phyloP scores from a whole-genome alignment of 2,329 filamentous ascomycete species.

The Xylariaceae sp. region DNA sequence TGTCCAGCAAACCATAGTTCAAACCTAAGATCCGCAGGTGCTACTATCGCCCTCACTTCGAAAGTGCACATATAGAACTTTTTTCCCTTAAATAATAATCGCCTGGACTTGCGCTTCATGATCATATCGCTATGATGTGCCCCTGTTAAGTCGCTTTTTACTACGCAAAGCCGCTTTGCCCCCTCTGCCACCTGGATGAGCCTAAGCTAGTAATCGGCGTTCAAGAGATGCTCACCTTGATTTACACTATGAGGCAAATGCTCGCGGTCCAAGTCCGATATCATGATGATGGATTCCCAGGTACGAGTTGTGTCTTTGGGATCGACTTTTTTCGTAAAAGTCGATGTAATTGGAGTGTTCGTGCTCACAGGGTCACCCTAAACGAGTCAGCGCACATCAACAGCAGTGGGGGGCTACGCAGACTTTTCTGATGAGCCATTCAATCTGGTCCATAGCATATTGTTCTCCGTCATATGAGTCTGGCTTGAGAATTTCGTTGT shows the following conservation, averaged over 20 bases:
- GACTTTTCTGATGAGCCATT: conserved; percentile 47
- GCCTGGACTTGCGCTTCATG: conserved; percentile 40
- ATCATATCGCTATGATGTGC: conserved; percentile 44
- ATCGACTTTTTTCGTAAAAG: conserved; percentile 41
- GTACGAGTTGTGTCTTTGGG: conserved; percentile 37
- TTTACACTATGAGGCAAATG: conserved; percentile 43
- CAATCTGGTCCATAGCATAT: conserved; percentile 46
- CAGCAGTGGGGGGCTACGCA: not conserved
- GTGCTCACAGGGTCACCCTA: conserved; percentile 46
- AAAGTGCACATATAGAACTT: conserved; percentile 46
- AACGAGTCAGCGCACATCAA: not conserved
- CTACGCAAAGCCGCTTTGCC: conserved; percentile 42
- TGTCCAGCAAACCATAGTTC: conserved; percentile 47
- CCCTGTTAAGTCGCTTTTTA: conserved; percentile 45
- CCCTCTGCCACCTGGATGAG: conserved; percentile 34
- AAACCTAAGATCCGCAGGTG: conserved; percentile 55
- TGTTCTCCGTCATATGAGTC: conserved; percentile 41
- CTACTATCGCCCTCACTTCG: conserved; percentile 58
- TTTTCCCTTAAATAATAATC: conserved; percentile 39
- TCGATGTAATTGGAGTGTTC: conserved; percentile 37
- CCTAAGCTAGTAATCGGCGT: not conserved
- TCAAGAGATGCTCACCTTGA: conserved; percentile 35
- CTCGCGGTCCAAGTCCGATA: conserved; percentile 42
- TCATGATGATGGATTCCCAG: conserved; percentile 44
- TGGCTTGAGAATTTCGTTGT: conserved; percentile 39